phyloP scores from a whole-genome alignment of 2,329 filamentous ascomycete species.

The Grosmannia clavigera region DNA sequence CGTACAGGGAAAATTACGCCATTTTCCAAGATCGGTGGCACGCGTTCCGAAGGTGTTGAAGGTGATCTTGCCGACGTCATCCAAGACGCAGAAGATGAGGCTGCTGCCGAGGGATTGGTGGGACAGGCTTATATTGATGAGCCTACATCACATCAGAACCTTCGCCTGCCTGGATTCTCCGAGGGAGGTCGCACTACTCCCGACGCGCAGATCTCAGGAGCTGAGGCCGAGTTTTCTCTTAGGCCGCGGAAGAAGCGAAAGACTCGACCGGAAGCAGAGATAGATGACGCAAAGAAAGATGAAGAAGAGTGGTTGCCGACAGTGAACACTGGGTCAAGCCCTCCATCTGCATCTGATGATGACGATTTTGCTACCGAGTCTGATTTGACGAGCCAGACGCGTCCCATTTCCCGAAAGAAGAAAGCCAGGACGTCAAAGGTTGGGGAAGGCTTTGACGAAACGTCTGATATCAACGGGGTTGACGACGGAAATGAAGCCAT shows the following conservation, averaged over 20 bases:
- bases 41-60: constrained; percentile 47
- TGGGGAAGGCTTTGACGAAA: constrained; percentile 18
- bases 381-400: constrained; percentile 16
- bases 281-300: constrained; percentile 19
- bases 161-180: constrained; percentile 61
- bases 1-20: constrained; percentile 96
- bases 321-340: constrained; percentile 13
- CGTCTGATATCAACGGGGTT: constrained; percentile 43
- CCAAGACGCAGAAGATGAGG: constrained; percentile 70
- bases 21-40: constrained; percentile 65
- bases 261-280: constrained; percentile 20
- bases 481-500: constrained; percentile 83
- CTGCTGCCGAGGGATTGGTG: constrained; percentile 36
- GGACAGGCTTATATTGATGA: constrained; percentile 28
- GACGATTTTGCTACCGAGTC: constrained; percentile 5
- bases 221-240: constrained; percentile 43
- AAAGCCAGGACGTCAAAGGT: constrained; percentile 13
- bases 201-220: constrained; percentile 21
- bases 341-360: constrained; percentile 13
- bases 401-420: constrained; percentile 17
- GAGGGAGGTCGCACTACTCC: constrained; percentile 22
- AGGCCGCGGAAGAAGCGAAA: constrained; percentile 45
- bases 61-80: constrained; percentile 66
- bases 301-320: constrained; percentile 10
- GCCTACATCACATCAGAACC: constrained; percentile 55